Percentiles rank a stretch among this genome's conserved stretches.
Conservation (phyloP, 371 early-diverging fungal species). For the Amoeboaphelidium occidentale region DNA sequence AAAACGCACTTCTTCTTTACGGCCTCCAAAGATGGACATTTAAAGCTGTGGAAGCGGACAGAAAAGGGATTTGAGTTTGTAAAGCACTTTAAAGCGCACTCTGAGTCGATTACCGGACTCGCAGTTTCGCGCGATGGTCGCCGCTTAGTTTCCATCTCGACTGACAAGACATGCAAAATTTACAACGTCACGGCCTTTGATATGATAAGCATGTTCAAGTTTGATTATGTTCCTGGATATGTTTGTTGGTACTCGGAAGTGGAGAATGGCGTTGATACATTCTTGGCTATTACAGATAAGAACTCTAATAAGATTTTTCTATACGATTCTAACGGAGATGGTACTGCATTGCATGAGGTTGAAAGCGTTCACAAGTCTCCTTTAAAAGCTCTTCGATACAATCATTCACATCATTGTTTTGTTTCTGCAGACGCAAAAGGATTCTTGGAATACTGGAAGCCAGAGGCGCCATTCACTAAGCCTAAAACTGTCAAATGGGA, state of each 20-base stretch:
- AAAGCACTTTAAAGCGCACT: slow-evolving; percentile 75
- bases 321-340: slow-evolving; percentile 54
- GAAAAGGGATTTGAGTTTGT: slow-evolving; percentile 81
- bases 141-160: slow-evolving; percentile 52
- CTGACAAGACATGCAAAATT: slow-evolving; percentile 63
- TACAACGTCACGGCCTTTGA: slow-evolving; percentile 89
- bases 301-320: slow-evolving; percentile 38
- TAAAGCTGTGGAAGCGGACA: slow-evolving; percentile 97
- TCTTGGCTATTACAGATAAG: slow-evolving; percentile 33
- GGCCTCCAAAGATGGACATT: slow-evolving; percentile 75
- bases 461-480: slow-evolving; percentile 22
- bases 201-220: slow-evolving; percentile 80
- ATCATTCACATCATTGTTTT: slow-evolving; percentile 23
- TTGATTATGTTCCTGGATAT: slow-evolving; percentile 41
- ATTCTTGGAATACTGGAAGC: slow-evolving; percentile 76
- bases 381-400: slow-evolving; percentile 44
- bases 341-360: slow-evolving; percentile 24
- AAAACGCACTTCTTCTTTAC: slow-evolving; percentile 79
- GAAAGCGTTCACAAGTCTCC: slow-evolving; percentile 41
- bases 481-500: slow-evolving; percentile 32
- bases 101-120: slow-evolving; percentile 11
- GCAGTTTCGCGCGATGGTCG: slow-evolving; percentile 33
- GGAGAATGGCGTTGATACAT: slow-evolving; percentile 7
- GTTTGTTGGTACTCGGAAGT: slow-evolving; percentile 66
- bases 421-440: slow-evolving; percentile 61